Evolutionary conservation across 164 flowering plant species (phyloP).

Genomic region (Pachysandra terminalis): DNA sequence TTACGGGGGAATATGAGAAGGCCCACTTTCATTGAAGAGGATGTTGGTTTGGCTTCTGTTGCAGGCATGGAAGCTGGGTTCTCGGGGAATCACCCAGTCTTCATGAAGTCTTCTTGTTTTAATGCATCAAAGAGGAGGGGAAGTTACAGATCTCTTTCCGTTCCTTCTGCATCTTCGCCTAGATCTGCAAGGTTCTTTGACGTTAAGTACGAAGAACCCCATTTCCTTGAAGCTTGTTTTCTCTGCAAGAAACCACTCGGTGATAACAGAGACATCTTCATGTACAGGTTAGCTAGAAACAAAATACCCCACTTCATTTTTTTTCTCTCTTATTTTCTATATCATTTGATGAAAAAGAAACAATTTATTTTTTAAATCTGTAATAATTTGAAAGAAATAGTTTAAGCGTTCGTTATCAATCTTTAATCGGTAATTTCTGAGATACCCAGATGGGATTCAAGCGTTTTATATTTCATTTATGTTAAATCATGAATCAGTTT

Average conservation of each 20-base stretch:
- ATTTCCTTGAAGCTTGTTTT: conserved; percentile 47
- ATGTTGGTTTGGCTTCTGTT: conserved; percentile 2
- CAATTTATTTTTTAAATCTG: no score
- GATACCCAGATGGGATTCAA: no score
- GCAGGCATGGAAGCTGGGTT: conserved; percentile 3
- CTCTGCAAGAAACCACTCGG: conserved; percentile 44
- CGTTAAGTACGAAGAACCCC: conserved; percentile 26
- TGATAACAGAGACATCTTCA: conserved; percentile 46
- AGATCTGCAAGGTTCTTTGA: neutral
- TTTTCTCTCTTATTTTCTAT: neutral
- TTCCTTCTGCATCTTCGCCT: neutral
- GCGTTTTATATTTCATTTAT: no score
- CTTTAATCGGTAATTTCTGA: neutral
- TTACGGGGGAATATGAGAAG: neutral
- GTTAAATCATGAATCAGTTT: no score
- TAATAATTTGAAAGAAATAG: no score
- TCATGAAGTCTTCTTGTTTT: neutral
- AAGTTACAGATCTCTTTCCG: neutral
- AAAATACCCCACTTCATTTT: neutral
- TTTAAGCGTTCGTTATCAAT: no score
- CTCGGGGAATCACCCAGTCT: neutral
- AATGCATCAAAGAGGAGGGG: neutral
- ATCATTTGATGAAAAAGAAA: no score
- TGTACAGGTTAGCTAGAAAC: conserved; percentile 41
- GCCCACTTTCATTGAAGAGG: neutral